These are phyloP conservation scores for Gnomoniopsis sp. DNA, from an alignment of 2,329 filamentous ascomycete species.

Conservation along the genomic window DNA sequence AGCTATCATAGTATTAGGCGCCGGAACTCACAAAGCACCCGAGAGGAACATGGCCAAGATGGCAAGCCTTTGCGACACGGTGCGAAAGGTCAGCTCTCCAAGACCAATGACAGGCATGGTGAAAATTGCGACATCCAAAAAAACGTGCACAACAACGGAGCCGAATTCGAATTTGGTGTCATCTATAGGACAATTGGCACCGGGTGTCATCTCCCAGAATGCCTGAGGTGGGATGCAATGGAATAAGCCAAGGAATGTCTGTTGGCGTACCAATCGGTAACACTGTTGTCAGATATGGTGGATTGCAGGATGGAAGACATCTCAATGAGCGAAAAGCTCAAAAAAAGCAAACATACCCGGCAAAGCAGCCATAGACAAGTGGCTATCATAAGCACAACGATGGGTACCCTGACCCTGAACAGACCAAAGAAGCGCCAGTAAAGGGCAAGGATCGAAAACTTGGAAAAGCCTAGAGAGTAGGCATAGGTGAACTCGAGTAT, in stretches of 20 bases:
- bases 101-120: conserved; percentile 1
- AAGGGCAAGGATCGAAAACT: conserved; percentile 1
- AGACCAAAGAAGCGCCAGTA: conserved; percentile 6
- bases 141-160: conserved; percentile 3
- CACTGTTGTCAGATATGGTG: no score
- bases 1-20: background rate
- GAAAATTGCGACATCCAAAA: conserved; percentile 2
- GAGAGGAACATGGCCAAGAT: conserved; percentile 1
- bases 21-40: background rate
- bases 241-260: background rate
- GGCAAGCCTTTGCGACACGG: background rate
- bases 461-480: conserved; percentile 6
- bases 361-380: conserved; percentile 1
- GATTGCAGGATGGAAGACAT: no score
- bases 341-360: background rate
- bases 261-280: no score
- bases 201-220: conserved; percentile 1
- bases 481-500: conserved; percentile 8
- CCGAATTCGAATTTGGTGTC: conserved; percentile 5
- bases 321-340: no score
- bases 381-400: conserved; percentile 2
- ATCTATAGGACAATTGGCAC: background rate
- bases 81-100: background rate
- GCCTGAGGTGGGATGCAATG: conserved; percentile 4
- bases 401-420: conserved; percentile 1